A percentile compares a stretch with the other conserved stretches of the same genome.
Conservation (phyloP, 1,284 basidiomycete genomes). For the Ustilago loliicola region DNA sequence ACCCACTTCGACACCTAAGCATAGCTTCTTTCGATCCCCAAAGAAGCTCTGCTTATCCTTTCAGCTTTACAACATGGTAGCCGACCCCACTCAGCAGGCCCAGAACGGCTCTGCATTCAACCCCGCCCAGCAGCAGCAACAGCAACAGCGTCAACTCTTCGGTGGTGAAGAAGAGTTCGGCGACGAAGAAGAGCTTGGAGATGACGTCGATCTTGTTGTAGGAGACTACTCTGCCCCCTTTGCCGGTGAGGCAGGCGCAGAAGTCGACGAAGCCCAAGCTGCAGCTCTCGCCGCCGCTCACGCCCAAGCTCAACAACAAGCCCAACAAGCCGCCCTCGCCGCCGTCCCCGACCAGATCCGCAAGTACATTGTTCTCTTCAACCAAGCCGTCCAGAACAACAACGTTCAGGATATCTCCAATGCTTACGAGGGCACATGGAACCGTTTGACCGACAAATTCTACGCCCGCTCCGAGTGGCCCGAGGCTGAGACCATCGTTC, state of each 20-base stretch:
- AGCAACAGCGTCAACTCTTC: conserved; percentile 55
- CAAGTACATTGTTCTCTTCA: conserved; percentile 69
- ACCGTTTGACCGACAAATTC: conserved; percentile 93
- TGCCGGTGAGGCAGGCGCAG: conserved; percentile 37
- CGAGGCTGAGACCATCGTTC: conserved; percentile 93
- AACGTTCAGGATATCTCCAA: conserved; percentile 79
- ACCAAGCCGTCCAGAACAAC: conserved; percentile 67
- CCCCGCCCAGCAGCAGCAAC: conserved; percentile 46
- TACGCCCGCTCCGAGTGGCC: conserved; percentile 96
- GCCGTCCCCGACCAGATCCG: conserved; percentile 68
- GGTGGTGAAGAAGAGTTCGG: conserved; percentile 57
- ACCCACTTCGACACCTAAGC: conserved; percentile 9
- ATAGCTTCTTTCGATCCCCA: conserved; percentile 43
- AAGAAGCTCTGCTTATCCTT: conserved; percentile 34
- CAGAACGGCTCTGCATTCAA: conserved; percentile 39
- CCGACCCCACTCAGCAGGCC: conserved; percentile 43
- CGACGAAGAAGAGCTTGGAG: conserved; percentile 58
- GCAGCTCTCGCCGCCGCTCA: conserved; percentile 61
- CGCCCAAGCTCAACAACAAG: conserved; percentile 61
- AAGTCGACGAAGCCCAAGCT: conserved; percentile 50
- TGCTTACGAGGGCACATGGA: conserved; percentile 96
- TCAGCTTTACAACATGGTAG: conserved; percentile 28
- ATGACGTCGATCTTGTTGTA: conserved; percentile 59
- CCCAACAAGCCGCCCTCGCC: conserved; percentile 63
- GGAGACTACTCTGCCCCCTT: conserved; percentile 42